A percentile compares a stretch with the other conserved stretches of the same genome.
Evolutionary conservation across 106 monocot species (phyloP).

Genomic region (Phalaenopsis equestris): DNA sequence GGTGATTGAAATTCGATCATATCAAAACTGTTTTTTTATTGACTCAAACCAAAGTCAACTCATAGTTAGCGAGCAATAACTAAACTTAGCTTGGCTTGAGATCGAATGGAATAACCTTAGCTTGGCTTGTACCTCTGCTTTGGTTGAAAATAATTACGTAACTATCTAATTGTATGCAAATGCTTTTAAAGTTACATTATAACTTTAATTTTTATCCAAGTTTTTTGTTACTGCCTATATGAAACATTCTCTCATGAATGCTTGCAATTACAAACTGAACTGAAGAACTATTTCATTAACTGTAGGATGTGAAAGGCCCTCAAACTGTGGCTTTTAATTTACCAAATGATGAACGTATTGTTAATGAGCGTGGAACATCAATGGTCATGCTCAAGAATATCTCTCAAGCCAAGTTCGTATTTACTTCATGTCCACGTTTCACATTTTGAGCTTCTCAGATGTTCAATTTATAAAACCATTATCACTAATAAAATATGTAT

Average conservation of each 20-base stretch:
- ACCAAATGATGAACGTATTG: constrained; percentile 96
- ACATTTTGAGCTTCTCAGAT: not conserved
- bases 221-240: not conserved
- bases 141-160: not conserved
- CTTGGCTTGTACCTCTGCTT: not conserved
- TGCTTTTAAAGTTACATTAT: not conserved
- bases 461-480: not conserved
- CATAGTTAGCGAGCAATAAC: too few species aligned
- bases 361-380: constrained; percentile 82
- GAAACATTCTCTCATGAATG: not conserved
- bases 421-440: not conserved
- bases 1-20: too few species aligned
- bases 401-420: constrained; percentile 85
- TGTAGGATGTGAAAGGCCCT: constrained; percentile 94
- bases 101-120: too few species aligned
- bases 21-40: too few species aligned
- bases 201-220: not conserved
- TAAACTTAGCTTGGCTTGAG: too few species aligned
- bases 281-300: constrained; percentile 7
- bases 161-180: not conserved
- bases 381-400: constrained; percentile 98
- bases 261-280: not conserved
- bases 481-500: not conserved
- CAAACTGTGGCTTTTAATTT: constrained; percentile 99
- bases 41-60: too few species aligned